Evolutionary conservation across 2,329 filamentous ascomycete species (phyloP).

Genomic region (Lanzia echinophila): DNA sequence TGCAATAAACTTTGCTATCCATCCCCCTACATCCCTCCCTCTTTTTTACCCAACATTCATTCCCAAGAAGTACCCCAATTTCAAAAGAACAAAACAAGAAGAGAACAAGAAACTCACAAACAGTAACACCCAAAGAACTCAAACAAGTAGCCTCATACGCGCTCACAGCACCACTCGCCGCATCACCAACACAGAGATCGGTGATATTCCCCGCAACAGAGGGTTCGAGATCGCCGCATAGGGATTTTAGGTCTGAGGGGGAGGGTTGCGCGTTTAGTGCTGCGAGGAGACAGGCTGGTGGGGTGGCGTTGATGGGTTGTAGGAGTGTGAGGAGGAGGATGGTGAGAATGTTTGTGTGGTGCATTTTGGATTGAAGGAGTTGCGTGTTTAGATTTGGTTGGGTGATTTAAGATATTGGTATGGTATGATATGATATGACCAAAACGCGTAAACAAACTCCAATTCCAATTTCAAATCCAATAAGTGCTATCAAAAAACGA

Average conservation of each 20-base stretch:
- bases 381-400: too few species aligned
- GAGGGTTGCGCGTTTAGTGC: conserved; percentile 13
- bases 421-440: too few species aligned
- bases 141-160: conserved; percentile 12
- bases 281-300: conserved; percentile 25
- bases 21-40: background rate
- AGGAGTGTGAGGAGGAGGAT: conserved; percentile 19
- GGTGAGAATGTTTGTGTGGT: conserved; percentile 8
- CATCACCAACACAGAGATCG: conserved; percentile 1
- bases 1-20: too few species aligned
- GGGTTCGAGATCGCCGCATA: conserved; percentile 9
- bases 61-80: too few species aligned
- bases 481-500: background rate
- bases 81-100: background rate
- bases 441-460: background rate
- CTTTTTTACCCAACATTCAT: too few species aligned
- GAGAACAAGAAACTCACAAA: background rate
- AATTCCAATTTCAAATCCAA: background rate
- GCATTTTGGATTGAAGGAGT: background rate
- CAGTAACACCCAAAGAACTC: background rate
- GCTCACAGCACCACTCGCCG: background rate
- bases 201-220: conserved; percentile 13
- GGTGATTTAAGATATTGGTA: background rate
- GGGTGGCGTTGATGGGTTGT: conserved; percentile 16
- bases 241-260: conserved; percentile 11